A percentile compares a stretch with the other conserved stretches of the same genome.
Evolutionary conservation across 2,329 filamentous ascomycete species (phyloP).

Genomic region (Fusarium concolor): DNA sequence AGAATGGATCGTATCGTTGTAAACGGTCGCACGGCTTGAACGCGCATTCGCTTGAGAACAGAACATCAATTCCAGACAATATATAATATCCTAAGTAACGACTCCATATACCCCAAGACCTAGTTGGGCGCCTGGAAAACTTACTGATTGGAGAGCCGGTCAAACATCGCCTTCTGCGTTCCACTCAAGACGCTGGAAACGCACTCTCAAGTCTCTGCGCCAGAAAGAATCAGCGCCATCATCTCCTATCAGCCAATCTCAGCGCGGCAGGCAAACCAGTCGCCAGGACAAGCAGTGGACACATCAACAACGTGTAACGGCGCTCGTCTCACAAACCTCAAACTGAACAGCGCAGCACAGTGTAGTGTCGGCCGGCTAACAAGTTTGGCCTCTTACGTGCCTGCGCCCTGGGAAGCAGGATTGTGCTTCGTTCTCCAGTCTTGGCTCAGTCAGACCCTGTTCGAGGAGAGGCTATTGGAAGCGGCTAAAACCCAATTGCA

Average conservation of each 20-base stretch:
- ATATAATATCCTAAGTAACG: conserved; percentile 33
- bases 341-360: background rate
- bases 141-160: background rate
- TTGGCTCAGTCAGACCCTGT: conserved; percentile 21
- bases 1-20: conserved; percentile 2
- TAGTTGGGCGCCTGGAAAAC: background rate
- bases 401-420: conserved; percentile 9
- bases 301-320: conserved; percentile 28
- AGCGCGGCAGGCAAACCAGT: conserved; percentile 12
- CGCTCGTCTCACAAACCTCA: conserved; percentile 11
- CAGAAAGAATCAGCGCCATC: conserved; percentile 20
- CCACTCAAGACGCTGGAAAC: background rate
- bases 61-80: conserved; percentile 35
- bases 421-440: conserved; percentile 4
- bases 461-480: conserved; percentile 14
- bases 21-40: conserved; percentile 32
- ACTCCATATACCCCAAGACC: conserved; percentile 4
- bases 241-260: conserved; percentile 38
- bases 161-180: background rate
- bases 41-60: conserved; percentile 34
- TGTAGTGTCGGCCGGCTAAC: background rate
- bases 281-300: conserved; percentile 8
- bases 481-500: conserved; percentile 19
- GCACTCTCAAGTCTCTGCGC: conserved; percentile 19
- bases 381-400: background rate